Evolutionary conservation across 257 asterid genomes (phyloP), one percentile per base, ranked within the genome.

Genomic region (Agastache rugosa): DNA sequence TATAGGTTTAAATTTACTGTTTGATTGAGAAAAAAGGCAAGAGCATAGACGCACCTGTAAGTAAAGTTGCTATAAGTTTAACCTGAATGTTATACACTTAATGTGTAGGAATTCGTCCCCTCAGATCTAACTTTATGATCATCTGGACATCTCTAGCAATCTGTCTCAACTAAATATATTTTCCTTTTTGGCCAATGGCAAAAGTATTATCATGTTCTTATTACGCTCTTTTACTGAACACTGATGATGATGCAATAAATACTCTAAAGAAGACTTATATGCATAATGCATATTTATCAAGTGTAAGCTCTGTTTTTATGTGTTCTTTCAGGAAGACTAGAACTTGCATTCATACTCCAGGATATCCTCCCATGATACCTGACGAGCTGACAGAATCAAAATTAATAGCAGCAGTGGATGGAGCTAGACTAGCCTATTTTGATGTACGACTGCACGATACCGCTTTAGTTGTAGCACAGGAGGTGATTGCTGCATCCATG

Each of bases 311-410:
- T 53, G 9, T 67, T 37, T 2, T 35, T 72, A 31, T 42, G 77
- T 17, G 62, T 12, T 77, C 75, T 85, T 83, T 78, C 91, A 94
- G 99, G 91, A 90, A 85, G 85, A 94, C 97, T 69, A 91, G 97
- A 72, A 94, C 99, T 34, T 94, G 99, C 76, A 92, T 94, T 85
- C 98, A 92, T 78, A 90, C 98, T 70, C 99, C 96, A 11, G 98
- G 99, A 78, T 67, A 82, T 85, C 99, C 99, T 74, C 97, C 99
- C 68, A 79, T 94, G 97, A 76, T 80, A 69, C 96, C 99, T 35
- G 79, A 85, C 67, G 99, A 94, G 69, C 92, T 94, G 77, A 83
- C 92, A 45, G 81, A 84, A 65, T 78, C 90, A 11, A 86, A 87
- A 48, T 78, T 89, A 80, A 41, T 72, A 68, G 84, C 95, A 75